phyloP scores from a whole-genome alignment of 2,329 filamentous ascomycete species.

The Clonostachys sp. region DNA sequence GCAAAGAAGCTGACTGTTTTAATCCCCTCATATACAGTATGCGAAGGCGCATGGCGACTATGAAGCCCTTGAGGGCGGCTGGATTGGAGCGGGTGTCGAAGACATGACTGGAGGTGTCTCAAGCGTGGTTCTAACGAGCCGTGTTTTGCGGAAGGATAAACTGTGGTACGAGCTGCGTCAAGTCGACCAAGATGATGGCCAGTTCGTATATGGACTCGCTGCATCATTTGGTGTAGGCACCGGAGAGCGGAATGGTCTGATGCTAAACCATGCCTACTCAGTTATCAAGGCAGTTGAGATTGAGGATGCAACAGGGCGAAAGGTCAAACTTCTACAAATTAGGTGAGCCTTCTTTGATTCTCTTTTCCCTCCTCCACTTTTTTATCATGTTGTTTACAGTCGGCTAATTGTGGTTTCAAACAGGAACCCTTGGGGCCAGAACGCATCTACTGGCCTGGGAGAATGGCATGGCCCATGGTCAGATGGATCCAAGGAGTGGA shows the following conservation, averaged over 20 bases:
- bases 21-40: conserved; percentile 34
- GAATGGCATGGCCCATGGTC: conserved; percentile 73
- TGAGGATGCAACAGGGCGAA: conserved; percentile 31
- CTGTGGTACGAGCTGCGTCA: conserved; percentile 67
- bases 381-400: background rate
- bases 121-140: conserved; percentile 47
- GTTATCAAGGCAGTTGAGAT: conserved; percentile 41
- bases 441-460: conserved; percentile 25
- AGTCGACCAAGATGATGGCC: conserved; percentile 44
- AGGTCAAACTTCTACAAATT: conserved; percentile 33
- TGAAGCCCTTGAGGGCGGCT: conserved; percentile 61
- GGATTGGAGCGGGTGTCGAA: conserved; percentile 47
- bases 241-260: conserved; percentile 31
- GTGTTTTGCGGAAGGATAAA: conserved; percentile 60
- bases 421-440: conserved; percentile 66
- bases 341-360: conserved; percentile 26
- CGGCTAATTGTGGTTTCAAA: conserved; percentile 29
- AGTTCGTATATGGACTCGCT: conserved; percentile 55
- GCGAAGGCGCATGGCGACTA: conserved; percentile 74
- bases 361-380: too few relatives aligned
- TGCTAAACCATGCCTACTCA: conserved; percentile 44
- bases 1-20: too few relatives aligned
- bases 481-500: conserved; percentile 72
- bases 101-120: conserved; percentile 52
- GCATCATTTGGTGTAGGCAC: conserved; percentile 12